Evolutionary conservation across 148 eudicot species (phyloP).

Genomic region (Chenopodium album): DNA sequence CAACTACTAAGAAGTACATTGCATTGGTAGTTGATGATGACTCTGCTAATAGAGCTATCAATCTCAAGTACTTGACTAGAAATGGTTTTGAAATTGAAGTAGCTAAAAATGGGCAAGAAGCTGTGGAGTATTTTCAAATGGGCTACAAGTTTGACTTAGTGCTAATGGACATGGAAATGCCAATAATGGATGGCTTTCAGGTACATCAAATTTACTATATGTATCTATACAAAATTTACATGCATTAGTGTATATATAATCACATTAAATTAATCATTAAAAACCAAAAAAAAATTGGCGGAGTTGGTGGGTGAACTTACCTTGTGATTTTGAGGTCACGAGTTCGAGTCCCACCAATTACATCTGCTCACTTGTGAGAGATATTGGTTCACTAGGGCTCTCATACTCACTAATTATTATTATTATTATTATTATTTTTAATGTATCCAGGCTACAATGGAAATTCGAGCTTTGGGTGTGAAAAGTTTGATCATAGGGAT

Average conservation of each 20-base stretch:
- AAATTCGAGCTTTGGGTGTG: constrained; percentile 26
- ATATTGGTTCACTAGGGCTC: no score
- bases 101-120: constrained; percentile 21
- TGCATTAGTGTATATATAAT: background rate
- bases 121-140: constrained; percentile 6
- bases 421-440: no score
- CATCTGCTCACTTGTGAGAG: no score
- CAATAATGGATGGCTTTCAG: constrained; percentile 27
- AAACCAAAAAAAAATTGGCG: no score
- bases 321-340: no score
- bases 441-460: constrained; percentile 22
- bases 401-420: no score
- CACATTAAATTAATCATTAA: background rate
- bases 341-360: no score
- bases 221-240: background rate
- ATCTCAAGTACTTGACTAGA: background rate
- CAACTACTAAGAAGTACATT: background rate
- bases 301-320: no score
- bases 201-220: background rate
- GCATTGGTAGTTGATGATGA: constrained; percentile 31
- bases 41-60: background rate
- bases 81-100: constrained; percentile 17
- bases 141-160: constrained; percentile 16
- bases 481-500: constrained; percentile 26
- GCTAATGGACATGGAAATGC: constrained; percentile 29